Evolutionary conservation across 1,139 yeast species (phyloP).

Genomic region (Yamadazyma pseudoaaseri): DNA sequence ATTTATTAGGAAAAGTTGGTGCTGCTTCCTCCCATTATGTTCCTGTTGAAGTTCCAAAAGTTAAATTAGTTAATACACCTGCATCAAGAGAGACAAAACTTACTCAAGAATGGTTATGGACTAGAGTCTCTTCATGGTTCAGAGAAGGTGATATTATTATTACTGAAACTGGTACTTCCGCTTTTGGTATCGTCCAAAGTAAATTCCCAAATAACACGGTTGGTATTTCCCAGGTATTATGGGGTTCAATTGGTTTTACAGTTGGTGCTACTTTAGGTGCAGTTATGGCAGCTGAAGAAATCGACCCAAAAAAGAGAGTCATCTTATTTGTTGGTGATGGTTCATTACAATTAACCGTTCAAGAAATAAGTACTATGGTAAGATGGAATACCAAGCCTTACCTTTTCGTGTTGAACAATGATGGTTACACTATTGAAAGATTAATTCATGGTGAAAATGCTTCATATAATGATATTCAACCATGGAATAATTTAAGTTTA

Average conservation of each 20-base stretch:
- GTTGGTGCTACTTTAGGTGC: conserved; percentile 88
- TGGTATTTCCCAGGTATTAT: conserved; percentile 85
- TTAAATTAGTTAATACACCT: conserved; percentile 33
- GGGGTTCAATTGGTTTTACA: conserved; percentile 90
- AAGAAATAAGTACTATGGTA: conserved; percentile 81
- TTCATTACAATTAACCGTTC: conserved; percentile 83
- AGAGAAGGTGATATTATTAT: conserved; percentile 77
- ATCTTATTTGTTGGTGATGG: conserved; percentile 88
- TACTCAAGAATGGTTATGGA: conserved; percentile 83
- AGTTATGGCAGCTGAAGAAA: conserved; percentile 76
- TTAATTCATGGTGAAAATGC: conserved; percentile 82
- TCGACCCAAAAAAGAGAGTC: conserved; percentile 68
- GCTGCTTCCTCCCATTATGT: conserved; percentile 36
- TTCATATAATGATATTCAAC: conserved; percentile 74
- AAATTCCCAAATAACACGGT: conserved; percentile 70
- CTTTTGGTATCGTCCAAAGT: conserved; percentile 80
- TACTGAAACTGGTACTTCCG: conserved; percentile 89
- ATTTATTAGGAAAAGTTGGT: conserved; percentile 39
- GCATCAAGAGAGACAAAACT: conserved; percentile 31
- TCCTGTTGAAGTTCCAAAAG: conserved; percentile 49
- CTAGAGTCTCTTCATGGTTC: conserved; percentile 69
- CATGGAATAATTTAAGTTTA: conserved; percentile 73
- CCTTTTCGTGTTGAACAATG: conserved; percentile 78
- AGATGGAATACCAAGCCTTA: conserved; percentile 80
- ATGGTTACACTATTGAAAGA: conserved; percentile 88